These are phyloP conservation scores for Dionaea muscipula DNA, from an alignment of 179 eudicot genomes.

Conservation along the genomic window DNA sequence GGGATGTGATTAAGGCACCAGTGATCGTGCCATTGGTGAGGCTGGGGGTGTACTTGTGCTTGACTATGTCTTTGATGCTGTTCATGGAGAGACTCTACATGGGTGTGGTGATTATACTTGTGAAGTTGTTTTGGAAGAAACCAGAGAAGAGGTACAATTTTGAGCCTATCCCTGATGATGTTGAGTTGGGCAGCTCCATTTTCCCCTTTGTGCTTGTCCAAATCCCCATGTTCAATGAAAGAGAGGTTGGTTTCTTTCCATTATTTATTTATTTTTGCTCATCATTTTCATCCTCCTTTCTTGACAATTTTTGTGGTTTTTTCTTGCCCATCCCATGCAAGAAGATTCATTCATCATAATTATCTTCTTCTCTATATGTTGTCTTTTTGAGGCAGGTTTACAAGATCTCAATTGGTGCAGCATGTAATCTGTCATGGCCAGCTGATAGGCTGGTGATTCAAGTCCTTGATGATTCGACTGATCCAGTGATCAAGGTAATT, in stretches of 20 bases:
- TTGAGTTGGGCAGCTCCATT: slow-evolving; percentile 36
- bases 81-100: slow-evolving; percentile 56
- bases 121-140: slow-evolving; percentile 43
- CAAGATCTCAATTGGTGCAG: slow-evolving; percentile 74
- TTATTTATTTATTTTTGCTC: background rate
- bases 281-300: background rate
- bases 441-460: slow-evolving; percentile 64
- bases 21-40: slow-evolving; percentile 41
- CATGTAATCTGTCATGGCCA: slow-evolving; percentile 73
- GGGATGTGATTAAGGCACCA: slow-evolving; percentile 37
- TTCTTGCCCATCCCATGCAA: background rate
- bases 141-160: slow-evolving; percentile 48
- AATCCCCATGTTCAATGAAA: slow-evolving; percentile 67
- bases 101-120: slow-evolving; percentile 47
- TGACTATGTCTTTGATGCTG: slow-evolving; percentile 45
- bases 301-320: slow-evolving; percentile 12
- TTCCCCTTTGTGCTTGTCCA: slow-evolving; percentile 53
- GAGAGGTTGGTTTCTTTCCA: slow-evolving; percentile 35
- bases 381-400: slow-evolving; percentile 38
- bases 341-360: no score
- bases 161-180: slow-evolving; percentile 38
- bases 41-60: slow-evolving; percentile 23
- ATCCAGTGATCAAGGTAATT: slow-evolving; percentile 49
- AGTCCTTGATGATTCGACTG: slow-evolving; percentile 79
- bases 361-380: background rate